phyloP scores from a whole-genome alignment of 2,329 filamentous ascomycete species.

The Stachybotrys chlorohalonatus region DNA sequence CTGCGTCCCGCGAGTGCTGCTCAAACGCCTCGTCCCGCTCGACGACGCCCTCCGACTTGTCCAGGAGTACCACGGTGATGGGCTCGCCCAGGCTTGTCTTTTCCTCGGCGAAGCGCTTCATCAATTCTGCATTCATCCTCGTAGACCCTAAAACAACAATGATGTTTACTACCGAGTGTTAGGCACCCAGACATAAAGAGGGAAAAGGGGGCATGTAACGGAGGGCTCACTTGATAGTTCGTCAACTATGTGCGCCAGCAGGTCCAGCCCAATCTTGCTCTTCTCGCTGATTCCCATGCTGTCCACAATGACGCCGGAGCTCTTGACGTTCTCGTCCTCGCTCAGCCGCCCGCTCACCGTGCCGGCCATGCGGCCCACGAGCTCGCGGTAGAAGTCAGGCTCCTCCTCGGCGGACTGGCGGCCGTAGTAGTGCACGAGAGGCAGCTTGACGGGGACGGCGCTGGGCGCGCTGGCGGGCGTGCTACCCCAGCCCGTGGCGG shows the following conservation, averaged over 20 bases:
- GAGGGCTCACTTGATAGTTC: constrained; percentile 39
- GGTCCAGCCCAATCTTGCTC: constrained; percentile 60
- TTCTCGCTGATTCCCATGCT: constrained; percentile 62
- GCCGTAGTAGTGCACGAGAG: constrained; percentile 84
- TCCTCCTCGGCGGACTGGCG: constrained; percentile 65
- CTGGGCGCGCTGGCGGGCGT: constrained; percentile 88
- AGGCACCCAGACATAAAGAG: not conserved
- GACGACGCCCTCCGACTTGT: constrained; percentile 79
- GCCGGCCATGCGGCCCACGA: constrained; percentile 69
- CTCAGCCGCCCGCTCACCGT: constrained; percentile 69
- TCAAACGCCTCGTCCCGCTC: constrained; percentile 66
- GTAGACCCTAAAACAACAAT: constrained; percentile 77
- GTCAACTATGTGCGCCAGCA: constrained; percentile 65
- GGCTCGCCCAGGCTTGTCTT: constrained; percentile 53
- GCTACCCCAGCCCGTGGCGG: constrained; percentile 77
- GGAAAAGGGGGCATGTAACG: not conserved
- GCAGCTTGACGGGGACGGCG: constrained; percentile 81
- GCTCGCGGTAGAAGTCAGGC: constrained; percentile 59
- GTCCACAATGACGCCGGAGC: constrained; percentile 78
- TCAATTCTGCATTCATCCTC: constrained; percentile 64
- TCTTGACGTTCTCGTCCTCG: constrained; percentile 62
- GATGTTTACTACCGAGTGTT: constrained; percentile 56
- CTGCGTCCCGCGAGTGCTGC: constrained; percentile 62
- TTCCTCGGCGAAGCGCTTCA: constrained; percentile 53
- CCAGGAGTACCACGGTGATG: constrained; percentile 67